Evolutionary conservation across 2,329 filamentous ascomycete genomes (phyloP).

Genomic region (Hymenoscyphus salicellus): DNA sequence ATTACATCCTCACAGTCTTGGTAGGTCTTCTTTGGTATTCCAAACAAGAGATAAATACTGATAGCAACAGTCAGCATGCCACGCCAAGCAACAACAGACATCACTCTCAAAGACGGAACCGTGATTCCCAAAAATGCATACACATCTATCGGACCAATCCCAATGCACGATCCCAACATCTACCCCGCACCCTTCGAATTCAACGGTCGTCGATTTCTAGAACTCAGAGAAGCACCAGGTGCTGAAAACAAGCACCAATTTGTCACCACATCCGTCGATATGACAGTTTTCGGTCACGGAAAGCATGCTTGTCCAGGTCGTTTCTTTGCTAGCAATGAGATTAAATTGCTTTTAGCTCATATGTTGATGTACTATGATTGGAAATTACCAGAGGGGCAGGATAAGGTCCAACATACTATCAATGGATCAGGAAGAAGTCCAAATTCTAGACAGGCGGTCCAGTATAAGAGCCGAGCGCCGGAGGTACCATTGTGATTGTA

Average conservation of each 20-base stretch:
- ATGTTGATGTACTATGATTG: conserved; percentile 38
- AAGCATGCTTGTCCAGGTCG: conserved; percentile 44
- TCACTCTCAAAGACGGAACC: conserved; percentile 36
- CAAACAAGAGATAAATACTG: not conserved
- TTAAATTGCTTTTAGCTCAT: conserved; percentile 38
- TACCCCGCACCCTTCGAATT: conserved; percentile 17
- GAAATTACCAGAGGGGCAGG: conserved; percentile 67
- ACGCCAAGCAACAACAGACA: conserved; percentile 17
- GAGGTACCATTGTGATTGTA: not conserved
- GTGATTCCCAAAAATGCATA: conserved; percentile 27
- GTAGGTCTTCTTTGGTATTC: conserved; percentile 22
- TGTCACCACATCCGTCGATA: conserved; percentile 36
- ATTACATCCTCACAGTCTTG: conserved; percentile 35
- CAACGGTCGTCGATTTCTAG: conserved; percentile 25
- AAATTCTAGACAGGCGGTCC: conserved; percentile 18
- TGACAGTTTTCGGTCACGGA: conserved; percentile 41
- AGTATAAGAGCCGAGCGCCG: conserved; percentile 15
- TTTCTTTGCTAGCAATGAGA: conserved; percentile 41
- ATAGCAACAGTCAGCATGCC: conserved; percentile 25
- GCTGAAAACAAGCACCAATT: conserved; percentile 36
- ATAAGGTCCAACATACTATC: conserved; percentile 49
- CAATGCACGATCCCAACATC: conserved; percentile 29
- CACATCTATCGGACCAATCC: conserved; percentile 9
- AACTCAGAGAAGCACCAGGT: conserved; percentile 22
- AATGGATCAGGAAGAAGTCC: conserved; percentile 15